Base-by-base conservation (phyloP, 2,329 filamentous ascomycete genomes). In the Pseudocercospora vitis region DNA sequence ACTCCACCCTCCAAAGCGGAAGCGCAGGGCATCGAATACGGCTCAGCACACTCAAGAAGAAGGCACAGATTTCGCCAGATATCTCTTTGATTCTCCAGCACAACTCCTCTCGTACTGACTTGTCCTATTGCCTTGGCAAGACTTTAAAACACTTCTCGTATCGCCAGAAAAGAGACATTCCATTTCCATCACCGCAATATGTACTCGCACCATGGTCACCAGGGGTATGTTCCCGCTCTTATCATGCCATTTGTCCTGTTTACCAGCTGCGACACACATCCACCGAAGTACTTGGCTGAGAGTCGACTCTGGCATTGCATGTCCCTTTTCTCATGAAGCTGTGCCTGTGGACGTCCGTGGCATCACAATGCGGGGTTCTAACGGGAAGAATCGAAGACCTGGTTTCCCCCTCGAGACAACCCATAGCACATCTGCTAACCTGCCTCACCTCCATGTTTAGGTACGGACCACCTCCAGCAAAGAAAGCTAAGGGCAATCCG, bases 401-500 rank as follows among this genome's bases (percentile, higher is more conserved):
- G n/a, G n/a, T n/a, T n/a, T n/a, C n/a, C n/a, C n/a, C n/a, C n/a
- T n/a, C 26, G 26, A 29, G 6, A 29, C 26, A 29, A 29, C 26
- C 11, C 26, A 7, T 11, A 6, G 11, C 6, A 29, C 26, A 29
- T 29, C 6, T 29, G 6, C 26, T 29, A 29, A n/a, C n/a, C n/a
- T n/a, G n/a, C n/a, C n/a, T n/a, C n/a, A n/a, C n/a, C n/a, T n/a
- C n/a, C n/a, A n/a, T n/a, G n/a, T n/a, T n/a, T 21, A 42, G 37
- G 7, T 42, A 42, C 21, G 65, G 65, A 12, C 63, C 63, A 12
- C 67, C 68, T 12, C 66, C 71, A 12, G 57, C 64, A 2, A 79
- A 78, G 63, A 74, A 72, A 49, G 48, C 63, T 52, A 78, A 76
- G 57, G 70, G 74, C 16, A 76, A 76, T 55, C 74, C 75, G 5